Conservation (phyloP, 106 monocot genomes). For the Phalaenopsis equestris region DNA sequence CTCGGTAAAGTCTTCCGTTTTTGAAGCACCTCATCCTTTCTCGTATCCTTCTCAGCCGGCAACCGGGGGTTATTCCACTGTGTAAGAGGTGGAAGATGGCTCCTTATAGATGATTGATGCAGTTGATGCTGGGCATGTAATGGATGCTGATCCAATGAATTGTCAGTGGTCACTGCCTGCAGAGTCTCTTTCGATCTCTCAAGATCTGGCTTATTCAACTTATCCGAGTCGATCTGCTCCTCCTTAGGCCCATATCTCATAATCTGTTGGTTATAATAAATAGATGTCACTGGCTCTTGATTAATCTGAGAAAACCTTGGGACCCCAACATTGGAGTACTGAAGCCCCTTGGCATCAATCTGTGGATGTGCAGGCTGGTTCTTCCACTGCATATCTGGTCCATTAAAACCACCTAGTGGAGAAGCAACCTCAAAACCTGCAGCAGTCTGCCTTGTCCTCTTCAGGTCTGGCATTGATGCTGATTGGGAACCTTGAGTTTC, state of each 20-base stretch:
- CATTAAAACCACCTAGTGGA: constrained; percentile 31
- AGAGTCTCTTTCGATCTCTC: constrained; percentile 36
- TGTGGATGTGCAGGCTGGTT: constrained; percentile 43
- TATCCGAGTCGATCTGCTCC: constrained; percentile 43
- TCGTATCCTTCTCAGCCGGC: constrained; percentile 36
- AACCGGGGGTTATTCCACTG: constrained; percentile 43
- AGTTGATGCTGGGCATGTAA: constrained; percentile 28
- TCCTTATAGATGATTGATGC: constrained; percentile 38
- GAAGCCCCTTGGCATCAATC: constrained; percentile 41
- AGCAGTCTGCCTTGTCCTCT: constrained; percentile 39
- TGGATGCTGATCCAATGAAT: constrained; percentile 39
- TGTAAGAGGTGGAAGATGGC: constrained; percentile 30
- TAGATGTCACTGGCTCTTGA: constrained; percentile 36
- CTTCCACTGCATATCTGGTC: constrained; percentile 61
- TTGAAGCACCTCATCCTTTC: constrained; percentile 48
- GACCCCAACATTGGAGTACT: constrained; percentile 29
- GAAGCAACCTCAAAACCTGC: constrained; percentile 33
- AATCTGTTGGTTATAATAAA: constrained; percentile 52
- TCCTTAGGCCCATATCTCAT: constrained; percentile 61
- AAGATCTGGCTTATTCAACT: constrained; percentile 33
- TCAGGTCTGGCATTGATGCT: constrained; percentile 16
- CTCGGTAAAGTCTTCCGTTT: constrained; percentile 60
- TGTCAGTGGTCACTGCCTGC: constrained; percentile 36
- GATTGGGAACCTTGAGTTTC: constrained; percentile 47
- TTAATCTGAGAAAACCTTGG: constrained; percentile 52